These are phyloP conservation scores for Astraeus odoratus DNA, from an alignment of 768 basidiomycete species.

Conservation along the genomic window DNA sequence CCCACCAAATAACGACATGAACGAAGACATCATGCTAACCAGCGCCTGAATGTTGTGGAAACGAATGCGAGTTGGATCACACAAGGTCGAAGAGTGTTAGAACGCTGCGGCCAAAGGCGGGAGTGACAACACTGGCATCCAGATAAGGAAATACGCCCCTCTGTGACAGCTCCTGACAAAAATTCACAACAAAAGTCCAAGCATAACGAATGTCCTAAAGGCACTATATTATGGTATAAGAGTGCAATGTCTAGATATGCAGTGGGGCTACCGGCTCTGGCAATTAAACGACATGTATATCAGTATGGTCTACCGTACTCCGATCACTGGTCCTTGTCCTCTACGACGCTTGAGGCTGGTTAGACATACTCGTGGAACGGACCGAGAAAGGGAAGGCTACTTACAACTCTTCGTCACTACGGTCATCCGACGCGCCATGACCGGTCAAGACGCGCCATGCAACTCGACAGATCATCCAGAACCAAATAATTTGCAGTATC, in stretches of 20 bases:
- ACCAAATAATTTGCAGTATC: conserved; percentile 81
- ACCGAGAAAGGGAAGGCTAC: conserved; percentile 14
- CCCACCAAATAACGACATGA: conserved; percentile 88
- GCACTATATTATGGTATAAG: conserved; percentile 23
- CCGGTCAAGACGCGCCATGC: conserved; percentile 77
- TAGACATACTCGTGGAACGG: conserved; percentile 3
- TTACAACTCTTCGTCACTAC: conserved; percentile 81
- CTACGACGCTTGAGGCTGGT: conserved; percentile 12
- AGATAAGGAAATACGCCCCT: conserved; percentile 23
- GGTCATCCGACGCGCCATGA: conserved; percentile 69
- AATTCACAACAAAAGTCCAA: too few relatives aligned
- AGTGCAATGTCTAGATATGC: conserved; percentile 19
- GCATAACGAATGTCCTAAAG: neutral
- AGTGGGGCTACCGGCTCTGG: conserved; percentile 12
- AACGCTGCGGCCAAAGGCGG: conserved; percentile 8
- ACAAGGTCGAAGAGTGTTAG: conserved; percentile 4
- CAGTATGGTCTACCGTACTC: conserved; percentile 18
- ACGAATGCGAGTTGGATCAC: neutral
- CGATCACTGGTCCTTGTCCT: conserved; percentile 22
- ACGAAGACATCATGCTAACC: conserved; percentile 56
- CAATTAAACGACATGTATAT: conserved; percentile 20
- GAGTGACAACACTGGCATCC: conserved; percentile 7
- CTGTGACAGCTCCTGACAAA: neutral
- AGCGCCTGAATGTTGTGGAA: conserved; percentile 1
- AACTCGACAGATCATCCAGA: conserved; percentile 74